Evolutionary conservation across 106 monocot genomes (phyloP).

Genomic region (Dioscorea zingiberensis): DNA sequence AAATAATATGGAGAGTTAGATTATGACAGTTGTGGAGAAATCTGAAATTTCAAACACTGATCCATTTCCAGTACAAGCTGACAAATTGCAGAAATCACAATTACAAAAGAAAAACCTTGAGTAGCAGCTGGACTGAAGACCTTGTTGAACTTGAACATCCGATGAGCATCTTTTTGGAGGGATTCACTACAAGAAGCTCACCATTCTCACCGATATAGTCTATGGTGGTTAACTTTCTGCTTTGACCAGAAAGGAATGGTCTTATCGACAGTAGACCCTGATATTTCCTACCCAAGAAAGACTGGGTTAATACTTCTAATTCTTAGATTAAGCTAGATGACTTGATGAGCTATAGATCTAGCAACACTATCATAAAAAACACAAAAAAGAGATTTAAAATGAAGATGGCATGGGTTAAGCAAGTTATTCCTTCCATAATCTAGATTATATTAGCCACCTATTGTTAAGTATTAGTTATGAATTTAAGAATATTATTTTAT

Average conservation of each 20-base stretch:
- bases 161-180: conserved; percentile 79
- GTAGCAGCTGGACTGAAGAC: conserved; percentile 58
- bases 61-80: too few relatives aligned
- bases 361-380: too few relatives aligned
- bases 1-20: background rate
- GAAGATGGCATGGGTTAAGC: too few relatives aligned
- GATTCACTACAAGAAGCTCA: conserved; percentile 74
- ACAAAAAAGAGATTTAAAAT: too few relatives aligned
- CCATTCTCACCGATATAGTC: conserved; percentile 86
- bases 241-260: conserved; percentile 88
- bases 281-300: conserved; percentile 66
- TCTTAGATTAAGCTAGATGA: too few relatives aligned
- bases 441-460: too few relatives aligned
- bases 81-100: background rate
- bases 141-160: conserved; percentile 95
- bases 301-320: background rate
- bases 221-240: conserved; percentile 45
- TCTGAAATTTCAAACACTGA: too few relatives aligned
- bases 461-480: too few relatives aligned
- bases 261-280: conserved; percentile 88
- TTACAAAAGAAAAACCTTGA: conserved; percentile 49
- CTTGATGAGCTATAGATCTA: too few relatives aligned
- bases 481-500: too few relatives aligned
- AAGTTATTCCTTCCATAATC: too few relatives aligned
- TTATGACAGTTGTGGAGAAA: too few relatives aligned